Percentiles rank a stretch among this genome's conserved stretches.
phyloP scores from a whole-genome alignment of 768 basidiomycete genomes.

The Psilocybe azurescens region DNA sequence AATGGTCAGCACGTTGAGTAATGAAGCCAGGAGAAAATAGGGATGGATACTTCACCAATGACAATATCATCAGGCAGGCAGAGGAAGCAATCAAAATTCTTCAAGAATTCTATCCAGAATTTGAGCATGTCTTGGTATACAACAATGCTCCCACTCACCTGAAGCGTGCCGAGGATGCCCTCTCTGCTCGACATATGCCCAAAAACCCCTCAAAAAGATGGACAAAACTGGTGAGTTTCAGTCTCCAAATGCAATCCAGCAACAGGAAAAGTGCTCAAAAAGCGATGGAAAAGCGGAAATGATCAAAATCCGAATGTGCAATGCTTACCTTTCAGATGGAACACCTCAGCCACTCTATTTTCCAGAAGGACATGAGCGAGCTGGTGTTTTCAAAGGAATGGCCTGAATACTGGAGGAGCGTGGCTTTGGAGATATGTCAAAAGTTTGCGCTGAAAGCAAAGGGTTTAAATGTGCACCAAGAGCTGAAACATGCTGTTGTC shows the following conservation, averaged over 20 bases:
- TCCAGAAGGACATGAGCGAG: slow-evolving; percentile 28
- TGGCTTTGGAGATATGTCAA: slow-evolving; percentile 28
- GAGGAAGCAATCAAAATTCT: slow-evolving; percentile 26
- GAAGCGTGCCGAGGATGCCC: slow-evolving; percentile 32
- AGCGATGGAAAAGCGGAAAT: slow-evolving; percentile 30
- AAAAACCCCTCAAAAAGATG: slow-evolving; percentile 26
- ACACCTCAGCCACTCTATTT: slow-evolving; percentile 35
- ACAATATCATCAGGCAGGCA: slow-evolving; percentile 34
- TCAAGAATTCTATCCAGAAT: slow-evolving; percentile 29
- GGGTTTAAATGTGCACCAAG: slow-evolving; percentile 33
- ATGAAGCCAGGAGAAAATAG: slow-evolving; percentile 32
- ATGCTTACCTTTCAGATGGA: slow-evolving; percentile 28
- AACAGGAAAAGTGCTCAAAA: slow-evolving; percentile 25
- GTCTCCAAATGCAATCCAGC: slow-evolving; percentile 18
- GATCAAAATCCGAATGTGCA: slow-evolving; percentile 35
- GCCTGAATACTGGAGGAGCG: slow-evolving; percentile 33
- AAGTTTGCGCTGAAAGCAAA: slow-evolving; percentile 32
- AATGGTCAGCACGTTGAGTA: slow-evolving; percentile 17
- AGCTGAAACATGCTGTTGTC: slow-evolving; percentile 35
- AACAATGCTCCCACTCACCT: slow-evolving; percentile 42
- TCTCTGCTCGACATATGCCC: slow-evolving; percentile 41
- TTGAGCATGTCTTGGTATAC: slow-evolving; percentile 31
- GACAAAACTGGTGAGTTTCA: slow-evolving; percentile 26
- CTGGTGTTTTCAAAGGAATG: slow-evolving; percentile 46
- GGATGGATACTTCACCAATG: slow-evolving; percentile 36